Base-by-base conservation (phyloP, 1,139 yeast genomes). In the Taphrina pruni region DNA sequence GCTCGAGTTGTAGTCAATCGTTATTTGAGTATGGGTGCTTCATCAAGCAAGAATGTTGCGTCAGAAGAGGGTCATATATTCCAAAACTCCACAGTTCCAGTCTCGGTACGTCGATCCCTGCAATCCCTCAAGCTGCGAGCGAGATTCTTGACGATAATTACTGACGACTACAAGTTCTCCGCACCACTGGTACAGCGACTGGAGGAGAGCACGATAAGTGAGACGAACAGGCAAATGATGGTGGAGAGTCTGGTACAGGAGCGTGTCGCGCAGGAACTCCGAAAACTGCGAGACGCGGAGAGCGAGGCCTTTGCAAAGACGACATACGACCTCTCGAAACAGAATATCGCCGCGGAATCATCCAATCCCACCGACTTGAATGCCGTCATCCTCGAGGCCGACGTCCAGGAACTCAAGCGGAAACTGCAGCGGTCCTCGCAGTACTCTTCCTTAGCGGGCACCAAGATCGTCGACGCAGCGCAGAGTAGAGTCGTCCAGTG, bases 191-290 rank as follows among this genome's bases (percentile, higher is more conserved):
- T 58, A 1, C 51, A 45, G 12, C 20, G 36, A 32, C 21, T 58
- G 32, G 62, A 58, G 54, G 51, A 43, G 9, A 32, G 50, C n/a
- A 26, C 62, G 35, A 46, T 26, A 14, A 32, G 50, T 20, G 62
- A 58, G 17, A 6, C 62, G 12, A 54, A 58, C 12, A 11, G 62
- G 14, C 43, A 92, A 77, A 89, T 86, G 77, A 86, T 96, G 21
- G 87, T 91, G 20, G 94, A 90, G 72, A 87, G 86, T 77, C 87
- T 86, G 75, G 85, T 93, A 71, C 93, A 92, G 78, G 89, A 89
- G 69, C 83, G 88, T 76, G 94, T 93, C 38, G 82, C 87, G 60
- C 84, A 84, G 72, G 89, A 87, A 75, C 83, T 93, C 39, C 81
- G 84, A 69, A 83, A 84, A 72, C 81, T 90, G 72, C 90, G 89